phyloP scores from a whole-genome alignment of 768 basidiomycete species.

The Suillus placidus region DNA sequence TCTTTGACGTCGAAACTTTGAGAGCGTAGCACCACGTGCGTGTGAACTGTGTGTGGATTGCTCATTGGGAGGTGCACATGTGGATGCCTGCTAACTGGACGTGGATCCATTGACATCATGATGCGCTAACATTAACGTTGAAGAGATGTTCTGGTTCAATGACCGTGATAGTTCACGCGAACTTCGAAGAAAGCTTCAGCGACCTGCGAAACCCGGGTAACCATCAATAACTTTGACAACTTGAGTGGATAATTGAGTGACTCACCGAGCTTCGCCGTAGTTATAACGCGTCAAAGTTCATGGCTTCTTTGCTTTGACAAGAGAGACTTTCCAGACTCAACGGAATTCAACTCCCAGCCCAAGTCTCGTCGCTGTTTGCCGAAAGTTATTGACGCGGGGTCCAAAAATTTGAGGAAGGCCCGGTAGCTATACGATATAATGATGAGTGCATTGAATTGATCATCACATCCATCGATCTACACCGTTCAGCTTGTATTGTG shows the following conservation, averaged over 20 bases:
- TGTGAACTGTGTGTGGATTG: no score
- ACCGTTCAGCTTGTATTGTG: background rate
- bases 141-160: background rate
- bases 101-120: background rate
- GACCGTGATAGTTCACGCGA: background rate
- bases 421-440: background rate
- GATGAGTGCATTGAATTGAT: constrained; percentile 1
- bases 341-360: no score
- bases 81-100: background rate
- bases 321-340: no score
- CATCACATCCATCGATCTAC: background rate
- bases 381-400: background rate
- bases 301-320: background rate
- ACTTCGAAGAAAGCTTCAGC: background rate
- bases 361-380: background rate
- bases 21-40: background rate
- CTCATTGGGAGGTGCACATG: no score
- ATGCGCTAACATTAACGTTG: background rate
- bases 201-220: background rate
- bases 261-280: background rate
- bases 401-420: background rate
- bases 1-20: background rate
- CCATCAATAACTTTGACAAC: background rate
- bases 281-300: background rate
- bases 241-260: background rate